Evolutionary conservation across 2,329 filamentous ascomycete species (phyloP).

Genomic region (Aspergillus floridensis): DNA sequence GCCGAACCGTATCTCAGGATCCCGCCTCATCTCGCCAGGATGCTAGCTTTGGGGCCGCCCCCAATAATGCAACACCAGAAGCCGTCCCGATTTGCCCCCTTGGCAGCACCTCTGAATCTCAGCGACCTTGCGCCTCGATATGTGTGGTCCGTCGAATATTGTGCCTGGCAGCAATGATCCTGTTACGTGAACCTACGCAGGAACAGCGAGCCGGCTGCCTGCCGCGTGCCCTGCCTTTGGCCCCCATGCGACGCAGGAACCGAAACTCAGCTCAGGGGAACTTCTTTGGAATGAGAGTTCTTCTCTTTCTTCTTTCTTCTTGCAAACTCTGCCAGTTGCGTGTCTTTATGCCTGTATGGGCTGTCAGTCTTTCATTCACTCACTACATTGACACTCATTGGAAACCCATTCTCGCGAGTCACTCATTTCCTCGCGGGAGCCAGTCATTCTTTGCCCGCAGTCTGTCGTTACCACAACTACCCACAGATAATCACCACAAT

Average conservation of each 20-base stretch:
- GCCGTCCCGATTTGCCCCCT: conserved; percentile 2
- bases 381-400: not conserved
- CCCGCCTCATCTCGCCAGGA: not conserved
- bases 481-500: not conserved
- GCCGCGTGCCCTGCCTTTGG: not conserved
- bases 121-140: not conserved
- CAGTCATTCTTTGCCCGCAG: not conserved
- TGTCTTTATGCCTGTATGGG: not conserved
- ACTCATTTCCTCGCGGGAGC: not conserved
- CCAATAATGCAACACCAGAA: not conserved
- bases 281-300: not conserved
- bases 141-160: not conserved
- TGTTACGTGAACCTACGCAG: not conserved
- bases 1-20: not conserved
- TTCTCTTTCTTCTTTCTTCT: not conserved
- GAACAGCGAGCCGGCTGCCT: not conserved
- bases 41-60: conserved; percentile 6
- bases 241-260: not conserved
- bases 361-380: not conserved
- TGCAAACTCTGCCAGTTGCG: not conserved
- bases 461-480: not conserved
- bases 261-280: not conserved
- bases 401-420: not conserved
- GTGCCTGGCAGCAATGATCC: not conserved
- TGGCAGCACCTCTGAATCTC: not conserved